These are phyloP conservation scores for Acer campestre DNA, from an alignment of 345 rosid species.

Conservation along the genomic window DNA sequence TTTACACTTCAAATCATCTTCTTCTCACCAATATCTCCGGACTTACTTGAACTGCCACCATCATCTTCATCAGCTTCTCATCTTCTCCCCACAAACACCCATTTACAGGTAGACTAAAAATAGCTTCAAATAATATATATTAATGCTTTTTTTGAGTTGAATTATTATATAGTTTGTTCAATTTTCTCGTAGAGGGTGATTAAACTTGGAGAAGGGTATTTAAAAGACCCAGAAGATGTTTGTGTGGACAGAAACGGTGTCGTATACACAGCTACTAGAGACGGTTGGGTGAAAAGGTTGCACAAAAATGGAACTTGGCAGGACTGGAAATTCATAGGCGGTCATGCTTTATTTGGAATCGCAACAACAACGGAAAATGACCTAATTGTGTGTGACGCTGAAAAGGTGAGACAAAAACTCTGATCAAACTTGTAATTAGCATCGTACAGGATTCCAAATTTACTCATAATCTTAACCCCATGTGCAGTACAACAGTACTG, in stretches of 20 bases:
- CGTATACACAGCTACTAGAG: conserved; percentile 45
- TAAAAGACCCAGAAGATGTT: conserved; percentile 44
- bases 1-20: conserved; percentile 32
- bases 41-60: conserved; percentile 28
- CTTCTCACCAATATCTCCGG: conserved; percentile 53
- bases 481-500: background rate
- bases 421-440: background rate
- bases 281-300: conserved; percentile 60
- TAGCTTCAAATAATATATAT: background rate
- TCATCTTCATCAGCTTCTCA: conserved; percentile 20
- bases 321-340: conserved; percentile 41
- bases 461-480: background rate
- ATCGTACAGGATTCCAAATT: background rate
- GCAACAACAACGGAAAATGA: conserved; percentile 35
- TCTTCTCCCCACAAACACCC: conserved; percentile 33
- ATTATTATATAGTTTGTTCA: too few relatives aligned
- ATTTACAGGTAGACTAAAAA: conserved; percentile 37
- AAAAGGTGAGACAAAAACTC: conserved; percentile 24
- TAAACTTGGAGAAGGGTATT: conserved; percentile 50
- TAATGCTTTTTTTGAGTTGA: background rate
- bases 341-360: conserved; percentile 42
- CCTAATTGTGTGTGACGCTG: conserved; percentile 43
- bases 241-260: conserved; percentile 40
- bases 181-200: conserved; percentile 24
- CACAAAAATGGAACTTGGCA: conserved; percentile 43